These are phyloP conservation scores for Talaromyces thailandensis DNA, from an alignment of 495 filamentous ascomycete genomes.

Conservation along the genomic window DNA sequence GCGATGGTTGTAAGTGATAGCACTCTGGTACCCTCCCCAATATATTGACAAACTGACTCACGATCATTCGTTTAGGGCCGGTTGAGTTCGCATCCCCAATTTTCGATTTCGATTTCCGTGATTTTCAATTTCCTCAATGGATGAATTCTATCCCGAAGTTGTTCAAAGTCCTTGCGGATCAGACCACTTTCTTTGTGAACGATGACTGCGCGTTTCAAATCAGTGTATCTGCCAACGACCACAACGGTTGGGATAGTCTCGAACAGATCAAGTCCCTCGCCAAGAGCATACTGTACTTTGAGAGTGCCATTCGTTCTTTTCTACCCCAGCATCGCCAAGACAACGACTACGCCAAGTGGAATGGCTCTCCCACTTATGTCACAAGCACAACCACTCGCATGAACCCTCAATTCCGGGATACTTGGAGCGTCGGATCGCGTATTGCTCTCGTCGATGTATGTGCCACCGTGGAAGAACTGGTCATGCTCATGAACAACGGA, in stretches of 20 bases:
- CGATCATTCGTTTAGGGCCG: not conserved
- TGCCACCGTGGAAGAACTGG: not conserved
- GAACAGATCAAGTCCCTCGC: not conserved
- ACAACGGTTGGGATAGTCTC: not conserved
- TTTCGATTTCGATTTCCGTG: too few relatives aligned
- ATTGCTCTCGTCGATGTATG: not conserved
- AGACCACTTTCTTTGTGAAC: not conserved
- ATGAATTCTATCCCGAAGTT: not conserved
- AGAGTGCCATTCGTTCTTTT: not conserved
- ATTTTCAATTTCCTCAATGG: too few relatives aligned
- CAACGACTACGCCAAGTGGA: not conserved
- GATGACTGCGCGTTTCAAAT: not conserved
- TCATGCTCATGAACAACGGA: not conserved
- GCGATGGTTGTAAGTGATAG: not conserved
- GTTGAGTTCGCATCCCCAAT: not conserved
- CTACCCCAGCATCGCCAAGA: not conserved
- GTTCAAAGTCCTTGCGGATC: not conserved
- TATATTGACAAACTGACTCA: not conserved
- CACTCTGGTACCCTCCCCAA: not conserved
- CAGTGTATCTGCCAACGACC: not conserved
- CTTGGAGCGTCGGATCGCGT: not conserved
- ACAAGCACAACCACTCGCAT: not conserved
- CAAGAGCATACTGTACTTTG: not conserved
- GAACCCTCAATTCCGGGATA: not conserved
- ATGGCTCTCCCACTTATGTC: not conserved